These are phyloP conservation scores for Geotrichum carabidarum DNA, from an alignment of 1,139 yeast species.

Conservation along the genomic window DNA sequence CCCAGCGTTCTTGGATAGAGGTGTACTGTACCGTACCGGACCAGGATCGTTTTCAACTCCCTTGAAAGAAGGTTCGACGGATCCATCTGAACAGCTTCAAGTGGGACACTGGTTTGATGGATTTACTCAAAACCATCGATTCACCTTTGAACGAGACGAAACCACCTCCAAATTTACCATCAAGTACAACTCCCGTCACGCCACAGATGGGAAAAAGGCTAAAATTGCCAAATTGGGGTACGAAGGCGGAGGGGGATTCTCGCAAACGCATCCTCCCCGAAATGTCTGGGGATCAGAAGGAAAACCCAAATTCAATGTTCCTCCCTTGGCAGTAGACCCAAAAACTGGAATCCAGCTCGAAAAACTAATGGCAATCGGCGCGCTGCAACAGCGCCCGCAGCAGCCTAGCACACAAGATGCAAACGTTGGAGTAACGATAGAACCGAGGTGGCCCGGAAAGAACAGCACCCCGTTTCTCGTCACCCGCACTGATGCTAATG, in stretches of 20 bases:
- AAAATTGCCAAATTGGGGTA: conserved; percentile 14
- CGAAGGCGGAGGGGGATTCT: conserved; percentile 13
- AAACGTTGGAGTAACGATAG: conserved; percentile 22
- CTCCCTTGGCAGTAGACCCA: neutral
- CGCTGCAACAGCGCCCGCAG: neutral
- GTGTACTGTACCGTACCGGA: conserved; percentile 15
- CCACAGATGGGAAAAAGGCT: conserved; percentile 19
- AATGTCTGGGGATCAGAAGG: conserved; percentile 10
- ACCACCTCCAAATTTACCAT: conserved; percentile 2
- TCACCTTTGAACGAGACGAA: conserved; percentile 10
- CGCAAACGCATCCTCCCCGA: conserved; percentile 16
- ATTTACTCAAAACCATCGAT: conserved; percentile 22
- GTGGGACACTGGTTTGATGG: conserved; percentile 24
- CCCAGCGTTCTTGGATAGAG: conserved; percentile 9
- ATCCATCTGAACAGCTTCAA: conserved; percentile 3
- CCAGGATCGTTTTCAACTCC: conserved; percentile 15
- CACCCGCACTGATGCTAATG: conserved; percentile 21
- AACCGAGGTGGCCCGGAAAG: conserved; percentile 20
- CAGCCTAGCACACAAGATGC: conserved; percentile 1
- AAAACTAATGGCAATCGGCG: neutral
- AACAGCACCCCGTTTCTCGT: conserved; percentile 11
- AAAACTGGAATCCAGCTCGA: neutral
- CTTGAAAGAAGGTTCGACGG: neutral
- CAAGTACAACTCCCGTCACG: conserved; percentile 20
- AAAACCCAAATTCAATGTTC: neutral